A percentile compares a stretch with the other conserved stretches of the same genome.
phyloP scores from a whole-genome alignment of 805 yeast species.

The Debaryomyces hansenii region DNA sequence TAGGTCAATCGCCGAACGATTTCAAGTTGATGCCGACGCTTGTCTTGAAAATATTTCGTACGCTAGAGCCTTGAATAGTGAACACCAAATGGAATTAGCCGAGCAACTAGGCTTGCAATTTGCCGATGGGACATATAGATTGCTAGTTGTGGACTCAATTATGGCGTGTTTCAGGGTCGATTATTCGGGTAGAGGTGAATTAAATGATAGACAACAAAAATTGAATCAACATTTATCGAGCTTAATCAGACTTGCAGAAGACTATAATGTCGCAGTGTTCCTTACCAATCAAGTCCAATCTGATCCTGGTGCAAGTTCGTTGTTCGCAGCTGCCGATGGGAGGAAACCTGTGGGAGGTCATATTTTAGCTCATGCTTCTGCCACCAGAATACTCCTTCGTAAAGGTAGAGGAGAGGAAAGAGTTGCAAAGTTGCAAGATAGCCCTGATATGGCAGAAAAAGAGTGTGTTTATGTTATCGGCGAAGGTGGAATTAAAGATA shows the following conservation, averaged over 20 bases:
- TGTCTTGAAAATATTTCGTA: slow-evolving; percentile 16
- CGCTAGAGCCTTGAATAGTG: slow-evolving; percentile 16
- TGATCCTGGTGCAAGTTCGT: slow-evolving; percentile 16
- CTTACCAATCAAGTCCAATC: slow-evolving; percentile 17
- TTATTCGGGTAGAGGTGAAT: slow-evolving; percentile 15
- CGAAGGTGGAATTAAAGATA: slow-evolving; percentile 16
- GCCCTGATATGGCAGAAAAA: slow-evolving; percentile 16
- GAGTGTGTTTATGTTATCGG: slow-evolving; percentile 16
- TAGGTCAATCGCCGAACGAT: slow-evolving; percentile 15
- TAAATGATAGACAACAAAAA: slow-evolving; percentile 16
- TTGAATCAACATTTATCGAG: slow-evolving; percentile 15
- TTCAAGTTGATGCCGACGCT: slow-evolving; percentile 14
- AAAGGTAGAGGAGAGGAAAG: slow-evolving; percentile 17
- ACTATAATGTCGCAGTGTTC: slow-evolving; percentile 15
- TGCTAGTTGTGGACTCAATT: slow-evolving; percentile 14
- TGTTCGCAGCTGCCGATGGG: slow-evolving; percentile 16
- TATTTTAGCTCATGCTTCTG: slow-evolving; percentile 16
- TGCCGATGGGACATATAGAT: slow-evolving; percentile 12
- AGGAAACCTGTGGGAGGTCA: slow-evolving; percentile 17
- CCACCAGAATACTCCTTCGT: slow-evolving; percentile 14
- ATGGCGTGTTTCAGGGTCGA: slow-evolving; percentile 17
- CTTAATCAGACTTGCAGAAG: slow-evolving; percentile 13
- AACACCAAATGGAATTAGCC: slow-evolving; percentile 14
- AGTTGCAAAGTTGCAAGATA: slow-evolving; percentile 15
- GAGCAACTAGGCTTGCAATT: slow-evolving; percentile 14